These are phyloP conservation scores for Trichophyton verrucosum DNA, from an alignment of 2,329 filamentous ascomycete species.

Conservation along the genomic window DNA sequence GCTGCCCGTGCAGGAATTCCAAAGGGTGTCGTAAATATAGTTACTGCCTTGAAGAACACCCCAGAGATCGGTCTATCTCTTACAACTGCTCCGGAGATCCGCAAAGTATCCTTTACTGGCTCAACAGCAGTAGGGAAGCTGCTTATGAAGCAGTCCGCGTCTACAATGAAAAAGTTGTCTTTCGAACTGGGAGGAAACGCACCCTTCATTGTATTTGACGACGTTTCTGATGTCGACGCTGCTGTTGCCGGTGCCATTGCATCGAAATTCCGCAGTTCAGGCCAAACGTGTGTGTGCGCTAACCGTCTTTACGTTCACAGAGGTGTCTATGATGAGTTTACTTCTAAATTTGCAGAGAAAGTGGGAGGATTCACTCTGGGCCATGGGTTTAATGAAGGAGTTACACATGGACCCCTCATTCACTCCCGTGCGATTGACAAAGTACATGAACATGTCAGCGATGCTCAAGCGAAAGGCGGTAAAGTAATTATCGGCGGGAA, in stretches of 20 bases:
- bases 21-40: constrained; percentile 77
- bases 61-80: constrained; percentile 63
- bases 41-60: constrained; percentile 71
- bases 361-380: constrained; percentile 40
- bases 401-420: constrained; percentile 44
- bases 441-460: constrained; percentile 65
- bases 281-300: constrained; percentile 89
- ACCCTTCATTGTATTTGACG: constrained; percentile 93
- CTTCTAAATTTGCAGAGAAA: constrained; percentile 42
- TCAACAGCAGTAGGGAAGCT: constrained; percentile 54
- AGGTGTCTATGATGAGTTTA: constrained; percentile 43
- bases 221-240: constrained; percentile 66
- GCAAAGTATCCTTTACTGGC: constrained; percentile 91
- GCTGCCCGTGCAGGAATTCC: constrained; percentile 79
- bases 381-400: constrained; percentile 33
- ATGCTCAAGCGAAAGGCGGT: constrained; percentile 65
- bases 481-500: constrained; percentile 65
- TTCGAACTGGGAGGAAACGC: constrained; percentile 92
- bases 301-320: constrained; percentile 43
- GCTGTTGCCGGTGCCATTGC: constrained; percentile 73
- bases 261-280: constrained; percentile 86
- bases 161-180: constrained; percentile 72
- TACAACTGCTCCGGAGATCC: constrained; percentile 62
- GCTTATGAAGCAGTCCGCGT: constrained; percentile 80
- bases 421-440: constrained; percentile 71